A percentile compares a stretch with the other conserved stretches of the same genome.
Conservation (phyloP, 148 eudicot species). For the Camellia japonica region DNA sequence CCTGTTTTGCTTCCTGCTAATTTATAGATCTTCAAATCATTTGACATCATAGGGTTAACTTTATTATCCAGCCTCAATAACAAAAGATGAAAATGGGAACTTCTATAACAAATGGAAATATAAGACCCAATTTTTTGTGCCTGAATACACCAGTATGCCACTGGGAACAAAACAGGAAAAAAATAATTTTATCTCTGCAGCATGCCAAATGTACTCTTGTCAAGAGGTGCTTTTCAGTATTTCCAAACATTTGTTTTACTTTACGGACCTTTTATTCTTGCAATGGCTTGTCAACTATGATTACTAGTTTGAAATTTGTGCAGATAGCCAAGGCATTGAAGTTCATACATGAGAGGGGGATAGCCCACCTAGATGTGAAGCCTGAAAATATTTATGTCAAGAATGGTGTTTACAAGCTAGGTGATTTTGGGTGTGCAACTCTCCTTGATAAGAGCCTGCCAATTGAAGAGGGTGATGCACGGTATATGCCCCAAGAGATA, state of each 20-base stretch:
- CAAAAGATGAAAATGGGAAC: too few relatives aligned
- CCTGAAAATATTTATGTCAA: slow-evolving; percentile 89
- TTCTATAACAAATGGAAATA: too few relatives aligned
- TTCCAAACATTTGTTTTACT: neutral
- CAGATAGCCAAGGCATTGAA: slow-evolving; percentile 82
- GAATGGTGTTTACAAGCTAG: slow-evolving; percentile 71
- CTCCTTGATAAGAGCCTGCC: slow-evolving; percentile 69
- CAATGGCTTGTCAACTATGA: neutral
- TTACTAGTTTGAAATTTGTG: slow-evolving; percentile 10
- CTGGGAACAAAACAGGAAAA: neutral
- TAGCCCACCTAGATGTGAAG: slow-evolving; percentile 86
- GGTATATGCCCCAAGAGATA: slow-evolving; percentile 89
- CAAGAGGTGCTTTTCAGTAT: neutral
- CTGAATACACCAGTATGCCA: neutral
- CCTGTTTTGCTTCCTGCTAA: too few relatives aligned
- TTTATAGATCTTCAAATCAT: too few relatives aligned
- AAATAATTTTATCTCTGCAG: neutral
- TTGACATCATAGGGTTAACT: too few relatives aligned
- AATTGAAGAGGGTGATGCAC: slow-evolving; percentile 93
- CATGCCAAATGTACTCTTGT: neutral
- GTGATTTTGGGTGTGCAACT: slow-evolving; percentile 95
- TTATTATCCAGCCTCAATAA: too few relatives aligned
- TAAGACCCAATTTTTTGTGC: neutral
- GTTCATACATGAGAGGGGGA: slow-evolving; percentile 67
- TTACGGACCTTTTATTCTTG: neutral